Evolutionary conservation across 225 moss, liverwort and hornwort genomes (phyloP).

Genomic region (Climacium dendroides): DNA sequence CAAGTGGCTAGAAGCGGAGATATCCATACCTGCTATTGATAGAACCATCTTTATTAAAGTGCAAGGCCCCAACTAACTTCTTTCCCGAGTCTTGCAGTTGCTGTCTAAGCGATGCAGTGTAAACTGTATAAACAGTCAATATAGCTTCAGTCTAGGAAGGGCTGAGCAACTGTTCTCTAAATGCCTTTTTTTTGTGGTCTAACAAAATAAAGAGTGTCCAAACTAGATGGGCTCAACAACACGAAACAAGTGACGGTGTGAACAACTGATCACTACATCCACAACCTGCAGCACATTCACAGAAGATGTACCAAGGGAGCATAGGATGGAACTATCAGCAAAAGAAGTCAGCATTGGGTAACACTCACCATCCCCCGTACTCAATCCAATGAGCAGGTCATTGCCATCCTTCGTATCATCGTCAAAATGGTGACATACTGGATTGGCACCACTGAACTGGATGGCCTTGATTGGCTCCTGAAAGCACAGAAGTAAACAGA

Average conservation of each 20-base stretch:
- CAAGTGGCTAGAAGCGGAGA: neutral
- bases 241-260: neutral
- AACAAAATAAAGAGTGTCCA: neutral
- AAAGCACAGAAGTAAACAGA: constrained; percentile 4
- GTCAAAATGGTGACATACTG: constrained; percentile 74
- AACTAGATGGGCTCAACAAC: neutral
- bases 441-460: constrained; percentile 62
- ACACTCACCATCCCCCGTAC: constrained; percentile 76
- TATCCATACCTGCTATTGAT: constrained; percentile 59
- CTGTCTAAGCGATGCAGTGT: constrained; percentile 82
- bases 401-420: constrained; percentile 85
- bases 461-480: constrained; percentile 96
- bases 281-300: neutral
- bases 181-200: neutral
- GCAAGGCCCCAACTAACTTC: constrained; percentile 84
- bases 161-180: neutral
- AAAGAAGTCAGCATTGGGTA: neutral
- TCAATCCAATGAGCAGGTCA: constrained; percentile 82
- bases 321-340: neutral
- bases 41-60: constrained; percentile 93
- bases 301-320: neutral
- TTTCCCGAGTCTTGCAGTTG: constrained; percentile 97
- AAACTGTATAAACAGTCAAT: constrained; percentile 48
- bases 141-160: neutral
- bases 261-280: neutral